These are phyloP conservation scores for Fusarium goolgardi DNA, from an alignment of 2,329 filamentous ascomycete species.

Conservation along the genomic window DNA sequence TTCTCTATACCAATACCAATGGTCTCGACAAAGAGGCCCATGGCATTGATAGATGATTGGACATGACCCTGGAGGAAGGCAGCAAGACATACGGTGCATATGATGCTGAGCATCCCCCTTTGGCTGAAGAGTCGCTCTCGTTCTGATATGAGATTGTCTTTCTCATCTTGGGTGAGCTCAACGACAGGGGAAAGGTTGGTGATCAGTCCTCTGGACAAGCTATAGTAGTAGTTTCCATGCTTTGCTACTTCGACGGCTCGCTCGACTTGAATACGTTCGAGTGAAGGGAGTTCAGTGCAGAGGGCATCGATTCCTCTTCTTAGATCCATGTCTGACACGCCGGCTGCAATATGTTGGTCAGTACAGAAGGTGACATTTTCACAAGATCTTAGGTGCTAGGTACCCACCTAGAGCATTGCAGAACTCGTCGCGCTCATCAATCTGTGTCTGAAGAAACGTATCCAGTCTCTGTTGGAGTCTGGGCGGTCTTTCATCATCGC, in stretches of 20 bases:
- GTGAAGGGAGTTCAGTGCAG: slow-evolving; percentile 7
- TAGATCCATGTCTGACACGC: too few relatives aligned
- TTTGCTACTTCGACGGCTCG: slow-evolving; percentile 25
- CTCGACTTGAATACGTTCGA: slow-evolving; percentile 2
- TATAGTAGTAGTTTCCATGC: slow-evolving; percentile 26
- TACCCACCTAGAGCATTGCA: slow-evolving; percentile 11
- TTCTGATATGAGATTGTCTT: slow-evolving; percentile 17
- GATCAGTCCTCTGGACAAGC: slow-evolving; percentile 9
- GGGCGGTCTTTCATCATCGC: too few relatives aligned
- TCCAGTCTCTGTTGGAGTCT: neutral
- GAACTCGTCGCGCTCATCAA: slow-evolving; percentile 22
- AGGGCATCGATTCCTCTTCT: neutral
- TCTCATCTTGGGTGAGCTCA: slow-evolving; percentile 9
- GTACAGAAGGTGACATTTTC: too few relatives aligned
- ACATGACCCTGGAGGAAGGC: slow-evolving; percentile 59
- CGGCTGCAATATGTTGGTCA: too few relatives aligned
- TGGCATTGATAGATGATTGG: slow-evolving; percentile 56
- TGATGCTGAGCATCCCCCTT: slow-evolving; percentile 35
- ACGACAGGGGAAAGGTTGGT: neutral
- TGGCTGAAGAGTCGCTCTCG: slow-evolving; percentile 49
- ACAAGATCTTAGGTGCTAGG: too few relatives aligned
- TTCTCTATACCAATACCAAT: slow-evolving; percentile 20
- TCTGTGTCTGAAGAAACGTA: slow-evolving; percentile 18
- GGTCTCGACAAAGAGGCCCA: slow-evolving; percentile 47
- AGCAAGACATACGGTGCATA: slow-evolving; percentile 54